Conservation (phyloP, 768 basidiomycete species). For the Auriscalpium vulgare region DNA sequence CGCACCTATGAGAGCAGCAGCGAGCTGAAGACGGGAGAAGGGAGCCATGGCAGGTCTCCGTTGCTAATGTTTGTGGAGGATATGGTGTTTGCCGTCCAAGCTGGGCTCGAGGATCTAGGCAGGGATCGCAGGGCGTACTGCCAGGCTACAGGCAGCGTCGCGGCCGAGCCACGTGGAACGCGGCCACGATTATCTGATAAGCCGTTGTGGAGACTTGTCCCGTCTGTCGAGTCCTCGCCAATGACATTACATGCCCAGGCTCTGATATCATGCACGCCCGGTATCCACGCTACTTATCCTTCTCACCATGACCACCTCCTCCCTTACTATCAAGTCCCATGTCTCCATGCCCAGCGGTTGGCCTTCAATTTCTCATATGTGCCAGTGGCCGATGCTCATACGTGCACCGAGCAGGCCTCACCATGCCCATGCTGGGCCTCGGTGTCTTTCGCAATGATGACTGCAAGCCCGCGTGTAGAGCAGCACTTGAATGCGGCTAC, state of each 20-base stretch:
- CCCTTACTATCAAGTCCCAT: slow-evolving; percentile 23
- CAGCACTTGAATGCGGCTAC: slow-evolving; percentile 63
- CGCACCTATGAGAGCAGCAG: slow-evolving; percentile 78
- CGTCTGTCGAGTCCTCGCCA: too few species aligned
- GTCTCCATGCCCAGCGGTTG: neutral
- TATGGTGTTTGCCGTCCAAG: neutral
- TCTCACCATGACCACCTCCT: slow-evolving; percentile 3
- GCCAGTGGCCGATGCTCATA: neutral
- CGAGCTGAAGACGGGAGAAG: slow-evolving; percentile 82
- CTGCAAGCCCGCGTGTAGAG: slow-evolving; percentile 44
- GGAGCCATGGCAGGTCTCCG: slow-evolving; percentile 23
- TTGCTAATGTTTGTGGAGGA: neutral
- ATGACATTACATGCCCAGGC: too few species aligned
- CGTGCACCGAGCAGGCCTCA: slow-evolving; percentile 30
- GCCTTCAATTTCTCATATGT: neutral
- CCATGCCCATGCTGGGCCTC: slow-evolving; percentile 61
- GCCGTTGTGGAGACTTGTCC: too few species aligned
- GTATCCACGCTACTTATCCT: neutral
- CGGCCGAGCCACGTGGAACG: slow-evolving; percentile 14
- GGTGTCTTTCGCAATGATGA: slow-evolving; percentile 63
- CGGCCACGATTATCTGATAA: neutral
- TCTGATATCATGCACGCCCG: neutral
- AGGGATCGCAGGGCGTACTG: too few species aligned
- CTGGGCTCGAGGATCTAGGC: neutral
- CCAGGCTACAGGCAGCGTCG: neutral